Evolutionary conservation across 2,329 filamentous ascomycete genomes (phyloP).

Genomic region (Aspergillus pseudoterreus): DNA sequence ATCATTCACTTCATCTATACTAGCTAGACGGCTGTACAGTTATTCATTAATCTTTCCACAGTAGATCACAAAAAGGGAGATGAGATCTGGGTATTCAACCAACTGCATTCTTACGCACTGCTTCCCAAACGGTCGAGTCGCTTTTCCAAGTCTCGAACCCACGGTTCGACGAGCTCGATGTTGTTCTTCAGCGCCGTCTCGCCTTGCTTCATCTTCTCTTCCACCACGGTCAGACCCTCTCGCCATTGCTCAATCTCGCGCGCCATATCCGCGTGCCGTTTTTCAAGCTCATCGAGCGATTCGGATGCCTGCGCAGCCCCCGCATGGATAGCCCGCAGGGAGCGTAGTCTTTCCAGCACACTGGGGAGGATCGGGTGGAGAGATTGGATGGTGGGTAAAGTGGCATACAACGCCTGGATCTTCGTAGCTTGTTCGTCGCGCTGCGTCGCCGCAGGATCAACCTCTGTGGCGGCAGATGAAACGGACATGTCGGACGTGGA

Average conservation of each 20-base stretch:
- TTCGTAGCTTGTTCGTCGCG: constrained; percentile 71
- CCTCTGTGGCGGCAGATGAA: constrained; percentile 48
- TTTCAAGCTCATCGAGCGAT: constrained; percentile 73
- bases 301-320: constrained; percentile 79
- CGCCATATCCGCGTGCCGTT: constrained; percentile 75
- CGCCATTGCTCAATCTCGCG: constrained; percentile 83
- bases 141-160: constrained; percentile 82
- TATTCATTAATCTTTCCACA: neutral
- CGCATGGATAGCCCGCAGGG: constrained; percentile 77
- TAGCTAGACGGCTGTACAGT: constrained; percentile 6
- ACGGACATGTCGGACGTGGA: constrained; percentile 19
- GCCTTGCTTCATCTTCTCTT: constrained; percentile 67
- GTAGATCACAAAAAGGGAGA: neutral
- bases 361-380: constrained; percentile 80
- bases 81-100: constrained; percentile 7
- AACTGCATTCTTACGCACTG: constrained; percentile 4
- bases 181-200: constrained; percentile 72
- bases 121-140: constrained; percentile 62
- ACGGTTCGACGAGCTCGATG: constrained; percentile 77
- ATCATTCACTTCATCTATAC: neutral
- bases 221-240: constrained; percentile 73
- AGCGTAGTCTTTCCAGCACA: constrained; percentile 78
- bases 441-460: constrained; percentile 45
- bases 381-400: constrained; percentile 81
- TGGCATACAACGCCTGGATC: constrained; percentile 86